Conservation (phyloP, 768 basidiomycete species). For the Mycena capillaripes region DNA sequence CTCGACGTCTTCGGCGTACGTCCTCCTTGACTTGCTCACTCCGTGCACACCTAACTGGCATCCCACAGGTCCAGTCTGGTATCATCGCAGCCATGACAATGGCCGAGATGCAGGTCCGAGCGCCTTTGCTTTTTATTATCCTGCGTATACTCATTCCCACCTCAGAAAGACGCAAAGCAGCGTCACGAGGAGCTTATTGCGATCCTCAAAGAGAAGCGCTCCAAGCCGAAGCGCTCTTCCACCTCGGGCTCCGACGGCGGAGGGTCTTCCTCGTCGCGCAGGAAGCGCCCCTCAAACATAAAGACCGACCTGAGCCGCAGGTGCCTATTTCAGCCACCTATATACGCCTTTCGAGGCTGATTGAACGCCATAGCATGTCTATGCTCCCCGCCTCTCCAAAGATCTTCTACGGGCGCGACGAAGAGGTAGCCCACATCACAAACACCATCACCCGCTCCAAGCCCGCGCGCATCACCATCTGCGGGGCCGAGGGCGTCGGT, state of each 20-base stretch:
- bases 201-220: constrained; percentile 31
- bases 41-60: neutral
- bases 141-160: neutral
- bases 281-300: constrained; percentile 5
- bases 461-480: constrained; percentile 21
- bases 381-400: constrained; percentile 29
- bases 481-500: constrained; percentile 23
- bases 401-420: constrained; percentile 28
- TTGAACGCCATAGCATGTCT: neutral
- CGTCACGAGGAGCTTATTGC: constrained; percentile 31
- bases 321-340: neutral
- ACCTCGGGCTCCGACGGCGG: neutral
- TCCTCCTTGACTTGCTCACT: neutral
- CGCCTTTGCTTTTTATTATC: neutral
- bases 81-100: constrained; percentile 25
- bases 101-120: constrained; percentile 31
- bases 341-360: neutral
- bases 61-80: constrained; percentile 4
- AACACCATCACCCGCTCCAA: constrained; percentile 15
- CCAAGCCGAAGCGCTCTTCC: neutral
- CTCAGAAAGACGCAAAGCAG: constrained; percentile 28
- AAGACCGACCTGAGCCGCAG: neutral
- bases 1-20: constrained; percentile 25
- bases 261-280: neutral
- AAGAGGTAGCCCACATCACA: constrained; percentile 25